A percentile compares a stretch with the other conserved stretches of the same genome.
phyloP scores from a whole-genome alignment of 805 yeast genomes.

The Candida arabinofermentans region DNA sequence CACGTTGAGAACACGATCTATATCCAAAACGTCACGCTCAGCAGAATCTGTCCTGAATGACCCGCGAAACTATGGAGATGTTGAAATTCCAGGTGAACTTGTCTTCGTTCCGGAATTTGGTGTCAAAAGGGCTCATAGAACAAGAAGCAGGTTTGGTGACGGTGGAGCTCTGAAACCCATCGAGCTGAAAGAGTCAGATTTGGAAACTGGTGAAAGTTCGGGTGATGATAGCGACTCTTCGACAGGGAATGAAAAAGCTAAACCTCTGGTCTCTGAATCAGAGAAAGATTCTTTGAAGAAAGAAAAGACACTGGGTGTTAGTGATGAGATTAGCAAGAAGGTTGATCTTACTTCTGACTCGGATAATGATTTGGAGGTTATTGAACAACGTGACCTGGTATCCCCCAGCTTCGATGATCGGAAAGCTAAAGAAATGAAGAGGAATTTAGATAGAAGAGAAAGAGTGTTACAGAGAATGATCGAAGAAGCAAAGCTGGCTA shows the following conservation, averaged over 20 bases:
- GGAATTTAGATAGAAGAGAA: neutral
- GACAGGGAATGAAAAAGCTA: too few relatives aligned
- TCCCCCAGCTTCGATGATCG: too few relatives aligned
- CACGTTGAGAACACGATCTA: too few relatives aligned
- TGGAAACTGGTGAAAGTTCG: neutral
- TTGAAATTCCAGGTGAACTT: conserved; percentile 2
- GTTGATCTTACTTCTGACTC: too few relatives aligned
- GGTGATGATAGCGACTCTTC: neutral
- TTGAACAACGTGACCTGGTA: too few relatives aligned
- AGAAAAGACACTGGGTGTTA: too few relatives aligned
- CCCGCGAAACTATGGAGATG: conserved; percentile 5
- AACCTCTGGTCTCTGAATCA: too few relatives aligned
- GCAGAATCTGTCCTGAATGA: conserved; percentile 4
- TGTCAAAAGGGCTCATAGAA: neutral
- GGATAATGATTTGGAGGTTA: too few relatives aligned
- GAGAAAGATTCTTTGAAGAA: too few relatives aligned
- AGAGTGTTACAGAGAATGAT: neutral
- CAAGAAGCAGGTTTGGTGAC: neutral
- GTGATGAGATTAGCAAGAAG: too few relatives aligned
- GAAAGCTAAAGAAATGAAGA: neutral
- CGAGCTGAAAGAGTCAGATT: neutral
- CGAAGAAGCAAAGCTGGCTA: neutral
- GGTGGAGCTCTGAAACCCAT: neutral
- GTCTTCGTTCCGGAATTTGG: neutral
- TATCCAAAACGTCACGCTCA: too few relatives aligned